Evolutionary conservation across 768 basidiomycete species (phyloP).

Genomic region (Guyanaporus albipodus): DNA sequence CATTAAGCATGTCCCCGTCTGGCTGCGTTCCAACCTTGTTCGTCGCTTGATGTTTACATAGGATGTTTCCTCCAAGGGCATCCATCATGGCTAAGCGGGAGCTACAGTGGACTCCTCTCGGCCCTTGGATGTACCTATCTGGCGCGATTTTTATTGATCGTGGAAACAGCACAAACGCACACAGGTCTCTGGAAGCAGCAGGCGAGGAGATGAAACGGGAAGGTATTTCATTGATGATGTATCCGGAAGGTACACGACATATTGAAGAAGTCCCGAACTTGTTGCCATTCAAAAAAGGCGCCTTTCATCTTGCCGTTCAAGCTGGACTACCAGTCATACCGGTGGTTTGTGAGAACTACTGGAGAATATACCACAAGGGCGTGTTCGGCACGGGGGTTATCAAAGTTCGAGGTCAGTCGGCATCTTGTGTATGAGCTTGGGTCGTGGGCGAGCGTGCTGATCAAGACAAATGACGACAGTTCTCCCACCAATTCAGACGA

Average conservation of each 20-base stretch:
- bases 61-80: slow-evolving; percentile 77
- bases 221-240: slow-evolving; percentile 84
- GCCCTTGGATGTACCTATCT: slow-evolving; percentile 85
- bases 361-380: slow-evolving; percentile 75
- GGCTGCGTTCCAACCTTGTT: slow-evolving; percentile 3
- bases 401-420: slow-evolving; percentile 63
- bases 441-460: not conserved
- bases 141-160: slow-evolving; percentile 92
- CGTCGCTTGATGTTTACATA: slow-evolving; percentile 25
- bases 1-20: slow-evolving; percentile 6
- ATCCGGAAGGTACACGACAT: slow-evolving; percentile 93
- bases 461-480: slow-evolving; percentile 44
- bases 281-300: slow-evolving; percentile 94
- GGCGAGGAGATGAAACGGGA: slow-evolving; percentile 71
- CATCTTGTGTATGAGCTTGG: not conserved
- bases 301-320: slow-evolving; percentile 93
- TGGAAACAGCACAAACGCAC: slow-evolving; percentile 69
- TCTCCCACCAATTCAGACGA: slow-evolving; percentile 83
- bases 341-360: slow-evolving; percentile 92
- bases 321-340: slow-evolving; percentile 89
- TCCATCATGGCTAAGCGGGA: slow-evolving; percentile 94
- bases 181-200: slow-evolving; percentile 71
- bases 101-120: slow-evolving; percentile 81
- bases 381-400: slow-evolving; percentile 73
- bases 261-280: slow-evolving; percentile 60